Base-by-base conservation (phyloP, 306 rosid genomes). In the Hippophae tibetana region DNA sequence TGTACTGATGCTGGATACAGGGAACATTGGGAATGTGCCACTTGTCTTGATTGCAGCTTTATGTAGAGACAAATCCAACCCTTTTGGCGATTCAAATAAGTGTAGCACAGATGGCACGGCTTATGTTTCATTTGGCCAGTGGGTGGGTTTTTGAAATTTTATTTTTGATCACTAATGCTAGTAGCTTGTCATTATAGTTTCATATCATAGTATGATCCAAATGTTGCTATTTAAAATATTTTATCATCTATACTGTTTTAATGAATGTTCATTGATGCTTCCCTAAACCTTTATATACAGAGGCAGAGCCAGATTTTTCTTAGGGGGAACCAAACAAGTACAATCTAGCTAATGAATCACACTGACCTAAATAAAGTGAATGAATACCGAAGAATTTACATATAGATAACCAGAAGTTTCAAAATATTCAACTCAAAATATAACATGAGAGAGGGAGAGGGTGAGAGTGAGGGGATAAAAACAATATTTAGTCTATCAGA, bases 1-100 rank as follows among this genome's bases (percentile, higher is more conserved):
- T 46, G 44, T 57, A 18, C 45, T 42, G 38, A 61, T 54, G 46
- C 62, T 56, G 62, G 61, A 27, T 64, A 25, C 94, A 93, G 99
- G 99, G 49, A 93, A 93, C 78, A 89, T 93, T 72, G 99, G 99
- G 46, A 93, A 93, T 49, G 90, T 93, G 81, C 99, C 99, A 3
- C 97, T 93, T 60, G 99, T 93, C 58, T 80, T 93, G 66, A 79
- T 93, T 65, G 78, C 87, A 38, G 99, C 99, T 70, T 73, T 93
- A 46, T 93, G 99, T 63, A 86, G 94, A 69, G 97, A 89, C 56
- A 67, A 42, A 60, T 67, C 74, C 46, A 93, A 89, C 67, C 99
- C 97, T 62, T 93, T 93, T 46, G 95, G 99, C 45, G 93, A 88
- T 63, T 6, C 72, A 5, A 78, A 69, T 7, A 78, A 69, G 58